Conservation (phyloP, 2,329 filamentous ascomycete genomes). For the Trichophyton mentagrophytes region DNA sequence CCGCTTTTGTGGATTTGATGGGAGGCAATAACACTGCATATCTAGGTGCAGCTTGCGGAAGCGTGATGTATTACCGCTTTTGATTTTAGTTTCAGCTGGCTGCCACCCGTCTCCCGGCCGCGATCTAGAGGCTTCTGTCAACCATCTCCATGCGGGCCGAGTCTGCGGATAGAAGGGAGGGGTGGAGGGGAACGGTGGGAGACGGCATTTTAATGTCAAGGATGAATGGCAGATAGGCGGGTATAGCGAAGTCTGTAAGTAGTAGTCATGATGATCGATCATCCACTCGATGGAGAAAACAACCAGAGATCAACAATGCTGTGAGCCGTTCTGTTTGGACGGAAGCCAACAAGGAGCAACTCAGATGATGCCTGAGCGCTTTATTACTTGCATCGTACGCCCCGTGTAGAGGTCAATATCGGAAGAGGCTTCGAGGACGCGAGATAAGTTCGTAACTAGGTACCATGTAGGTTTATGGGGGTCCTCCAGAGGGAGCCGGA, state of each 20-base stretch:
- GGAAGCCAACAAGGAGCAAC: neutral
- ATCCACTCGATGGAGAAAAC: too few species aligned
- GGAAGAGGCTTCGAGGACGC: neutral
- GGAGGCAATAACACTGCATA: neutral
- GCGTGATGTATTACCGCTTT: conserved; percentile 1
- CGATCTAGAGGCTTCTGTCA: neutral
- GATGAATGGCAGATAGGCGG: neutral
- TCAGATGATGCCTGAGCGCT: neutral
- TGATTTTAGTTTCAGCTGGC: conserved; percentile 1
- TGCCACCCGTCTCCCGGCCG: neutral
- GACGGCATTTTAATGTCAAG: neutral
- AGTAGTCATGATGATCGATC: neutral
- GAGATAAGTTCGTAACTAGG: neutral
- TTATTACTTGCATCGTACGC: neutral
- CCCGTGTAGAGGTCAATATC: neutral
- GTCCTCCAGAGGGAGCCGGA: neutral
- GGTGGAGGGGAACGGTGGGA: neutral
- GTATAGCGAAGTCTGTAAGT: neutral
- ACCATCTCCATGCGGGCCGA: neutral
- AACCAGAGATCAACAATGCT: neutral
- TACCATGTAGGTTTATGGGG: neutral
- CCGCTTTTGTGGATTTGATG: neutral
- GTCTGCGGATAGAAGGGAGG: neutral
- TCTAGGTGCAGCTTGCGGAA: neutral
- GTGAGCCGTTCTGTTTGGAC: neutral